phyloP scores from a whole-genome alignment of 805 yeast genomes.

The Candida railenensis region DNA sequence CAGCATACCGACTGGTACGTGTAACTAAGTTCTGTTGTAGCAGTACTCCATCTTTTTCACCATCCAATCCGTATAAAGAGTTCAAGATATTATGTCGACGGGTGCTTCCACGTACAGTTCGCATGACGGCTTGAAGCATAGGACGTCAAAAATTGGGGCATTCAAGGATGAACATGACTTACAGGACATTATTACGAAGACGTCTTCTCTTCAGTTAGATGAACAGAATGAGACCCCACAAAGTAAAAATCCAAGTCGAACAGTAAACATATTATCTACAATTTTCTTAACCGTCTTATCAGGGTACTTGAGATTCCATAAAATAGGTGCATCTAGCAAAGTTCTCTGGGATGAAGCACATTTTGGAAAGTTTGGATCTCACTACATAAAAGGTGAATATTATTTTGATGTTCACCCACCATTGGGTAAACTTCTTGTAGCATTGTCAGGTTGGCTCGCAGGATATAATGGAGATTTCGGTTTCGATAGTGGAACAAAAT shows the following conservation, averaged over 20 bases:
- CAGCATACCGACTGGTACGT: too few species aligned
- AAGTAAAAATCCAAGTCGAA: background rate
- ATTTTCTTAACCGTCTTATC: slow-evolving; percentile 35
- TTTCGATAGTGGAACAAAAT: slow-evolving; percentile 78
- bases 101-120: background rate
- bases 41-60: too few species aligned
- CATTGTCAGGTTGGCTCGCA: slow-evolving; percentile 75
- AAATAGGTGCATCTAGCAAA: slow-evolving; percentile 62
- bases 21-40: too few species aligned
- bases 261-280: slow-evolving; percentile 11
- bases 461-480: slow-evolving; percentile 87
- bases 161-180: slow-evolving; percentile 2
- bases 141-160: background rate
- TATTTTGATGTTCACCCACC: slow-evolving; percentile 99
- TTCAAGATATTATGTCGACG: background rate
- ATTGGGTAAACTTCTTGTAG: slow-evolving; percentile 89
- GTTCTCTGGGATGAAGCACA: slow-evolving; percentile 99
- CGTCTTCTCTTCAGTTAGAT: slow-evolving; percentile 3
- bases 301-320: slow-evolving; percentile 61
- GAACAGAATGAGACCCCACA: background rate
- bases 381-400: slow-evolving; percentile 82
- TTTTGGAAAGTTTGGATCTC: slow-evolving; percentile 94
- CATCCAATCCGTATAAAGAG: too few species aligned
- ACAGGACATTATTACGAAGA: slow-evolving; percentile 5
- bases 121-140: background rate